Conservation (phyloP, 2,329 filamentous ascomycete genomes). For the Teratosphaeria destructans region DNA sequence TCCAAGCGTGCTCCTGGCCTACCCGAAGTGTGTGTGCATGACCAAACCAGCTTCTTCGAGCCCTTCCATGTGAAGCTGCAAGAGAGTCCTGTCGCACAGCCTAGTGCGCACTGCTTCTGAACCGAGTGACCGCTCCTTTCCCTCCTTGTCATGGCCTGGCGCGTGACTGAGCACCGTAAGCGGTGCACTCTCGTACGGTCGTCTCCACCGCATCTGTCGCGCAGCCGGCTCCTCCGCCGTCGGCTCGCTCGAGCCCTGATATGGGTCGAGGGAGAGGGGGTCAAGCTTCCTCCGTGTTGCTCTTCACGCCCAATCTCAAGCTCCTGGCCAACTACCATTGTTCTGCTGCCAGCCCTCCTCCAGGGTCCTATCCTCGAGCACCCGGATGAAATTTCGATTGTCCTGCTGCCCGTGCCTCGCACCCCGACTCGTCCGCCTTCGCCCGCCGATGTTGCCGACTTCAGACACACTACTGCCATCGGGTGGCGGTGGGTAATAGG, state of each 20-base stretch:
- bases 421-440: conserved; percentile 55
- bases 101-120: too few species aligned
- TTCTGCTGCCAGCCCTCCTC: conserved; percentile 61
- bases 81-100: too few species aligned
- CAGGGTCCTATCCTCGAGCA: conserved; percentile 83
- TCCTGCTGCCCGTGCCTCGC: conserved; percentile 41
- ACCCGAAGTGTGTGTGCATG: too few species aligned
- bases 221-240: not conserved
- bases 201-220: not conserved
- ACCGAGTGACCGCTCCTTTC: too few species aligned
- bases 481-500: conserved; percentile 88
- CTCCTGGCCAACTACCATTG: conserved; percentile 7
- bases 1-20: too few species aligned
- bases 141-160: too few species aligned
- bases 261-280: not conserved
- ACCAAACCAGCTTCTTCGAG: too few species aligned
- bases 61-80: too few species aligned
- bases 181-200: too few species aligned
- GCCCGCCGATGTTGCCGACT: conserved; percentile 55
- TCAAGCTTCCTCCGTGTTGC: not conserved
- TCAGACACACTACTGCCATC: conserved; percentile 66
- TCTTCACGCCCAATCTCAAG: not conserved
- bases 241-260: not conserved
- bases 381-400: conserved; percentile 81
- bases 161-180: too few species aligned